Percentiles rank a stretch among this genome's conserved stretches.
These are phyloP conservation scores for Solanum tacnaense DNA, from an alignment of 257 asterid species.

Conservation along the genomic window DNA sequence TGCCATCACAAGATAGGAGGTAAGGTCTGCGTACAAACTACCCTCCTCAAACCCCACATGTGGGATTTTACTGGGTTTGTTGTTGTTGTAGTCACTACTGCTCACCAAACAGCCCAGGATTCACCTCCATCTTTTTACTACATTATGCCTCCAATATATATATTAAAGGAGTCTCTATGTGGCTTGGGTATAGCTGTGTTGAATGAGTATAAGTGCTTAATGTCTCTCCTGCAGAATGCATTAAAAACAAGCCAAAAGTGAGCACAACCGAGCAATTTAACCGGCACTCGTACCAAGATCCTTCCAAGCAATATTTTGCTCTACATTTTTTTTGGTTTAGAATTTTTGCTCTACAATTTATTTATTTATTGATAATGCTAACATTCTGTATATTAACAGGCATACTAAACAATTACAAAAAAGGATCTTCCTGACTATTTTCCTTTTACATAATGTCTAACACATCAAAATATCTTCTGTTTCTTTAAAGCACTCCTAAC, in stretches of 20 bases:
- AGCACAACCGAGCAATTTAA: not conserved
- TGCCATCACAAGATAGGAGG: not conserved
- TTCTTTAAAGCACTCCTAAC: not conserved
- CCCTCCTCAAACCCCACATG: not conserved
- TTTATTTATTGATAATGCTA: not conserved
- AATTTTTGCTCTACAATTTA: not conserved
- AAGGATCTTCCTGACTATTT: not conserved
- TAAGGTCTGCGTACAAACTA: not conserved
- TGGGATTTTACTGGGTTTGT: not conserved
- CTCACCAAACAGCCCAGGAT: not conserved
- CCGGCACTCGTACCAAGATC: not conserved
- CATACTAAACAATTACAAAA: not conserved
- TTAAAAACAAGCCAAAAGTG: not conserved
- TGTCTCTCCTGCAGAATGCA: not conserved
- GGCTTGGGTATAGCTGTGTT: not conserved
- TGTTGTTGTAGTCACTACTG: not conserved
- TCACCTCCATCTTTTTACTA: not conserved
- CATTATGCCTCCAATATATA: not conserved
- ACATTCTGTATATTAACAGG: not conserved
- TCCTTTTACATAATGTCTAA: not conserved
- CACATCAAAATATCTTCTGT: not conserved
- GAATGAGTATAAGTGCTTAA: not conserved
- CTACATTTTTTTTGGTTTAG: not conserved
- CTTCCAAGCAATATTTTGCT: not conserved
- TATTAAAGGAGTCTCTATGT: not conserved